Base-by-base conservation (phyloP, 1,284 basidiomycete genomes). In the Rhodotorula glutinis region DNA sequence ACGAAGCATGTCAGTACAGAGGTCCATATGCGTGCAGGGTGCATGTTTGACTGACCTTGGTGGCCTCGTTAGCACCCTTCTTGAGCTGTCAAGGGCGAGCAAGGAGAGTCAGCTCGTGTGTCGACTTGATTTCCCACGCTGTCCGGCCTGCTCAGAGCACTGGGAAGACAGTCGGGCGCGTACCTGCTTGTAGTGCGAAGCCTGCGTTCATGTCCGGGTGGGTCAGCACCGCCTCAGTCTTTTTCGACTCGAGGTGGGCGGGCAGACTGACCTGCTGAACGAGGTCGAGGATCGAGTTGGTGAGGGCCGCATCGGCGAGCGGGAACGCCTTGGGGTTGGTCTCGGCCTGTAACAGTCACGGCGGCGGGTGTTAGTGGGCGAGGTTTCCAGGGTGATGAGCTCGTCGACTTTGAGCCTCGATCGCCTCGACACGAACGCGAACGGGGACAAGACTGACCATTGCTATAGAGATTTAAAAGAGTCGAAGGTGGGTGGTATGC, bases 21-120 rank as follows among this genome's bases (percentile, higher is more conserved):
- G 8, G 7, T 44, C 43, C n/a, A n/a, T n/a, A n/a, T n/a, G n/a
- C n/a, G n/a, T n/a, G n/a, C n/a, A n/a, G n/a, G n/a, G n/a, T n/a
- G n/a, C n/a, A n/a, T n/a, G n/a, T n/a, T n/a, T n/a, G 49, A n/a
- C 83, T 46, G 58, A 89, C 90, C 89, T 76, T 76, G 63, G 75
- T 76, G 44, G 80, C 80, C 85, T 96, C 92, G 79, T 96, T 96
- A 52, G 92, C 92, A 73, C 95, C 95, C 84, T 98, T 98, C 84
- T 98, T 98, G 62, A 98, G 83, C 81, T 97, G 92, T 38, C 11
- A 7, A 7, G 33, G 33, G 7, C 33, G 33, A 38, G 33, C 82
- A 95, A 94, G 83, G 94, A 95, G 79, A 91, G n/a, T 91, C 81
- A 93, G 90, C 46, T 92, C 87, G 66, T 33, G n/a, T n/a, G n/a